phyloP scores from a whole-genome alignment of 345 rosid species.

The Euphorbia pulcherrima region DNA sequence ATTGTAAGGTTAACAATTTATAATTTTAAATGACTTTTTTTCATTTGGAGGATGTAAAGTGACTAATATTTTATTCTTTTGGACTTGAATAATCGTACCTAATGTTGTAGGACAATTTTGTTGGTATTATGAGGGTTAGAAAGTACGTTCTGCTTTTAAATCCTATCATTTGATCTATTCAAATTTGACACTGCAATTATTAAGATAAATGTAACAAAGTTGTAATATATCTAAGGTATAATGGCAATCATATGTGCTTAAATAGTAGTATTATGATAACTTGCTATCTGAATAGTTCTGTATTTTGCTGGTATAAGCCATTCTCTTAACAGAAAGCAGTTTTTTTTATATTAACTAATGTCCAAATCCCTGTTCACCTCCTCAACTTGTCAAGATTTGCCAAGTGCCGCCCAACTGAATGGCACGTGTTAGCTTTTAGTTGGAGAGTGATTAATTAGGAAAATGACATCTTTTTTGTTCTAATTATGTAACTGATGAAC shows the following conservation, averaged over 20 bases:
- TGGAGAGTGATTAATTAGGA: slow-evolving; percentile 37
- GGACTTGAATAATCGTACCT: background rate
- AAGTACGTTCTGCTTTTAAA: background rate
- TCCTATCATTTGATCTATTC: background rate
- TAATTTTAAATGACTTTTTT: too few relatives aligned
- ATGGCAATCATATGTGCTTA: background rate
- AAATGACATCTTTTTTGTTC: slow-evolving; percentile 38
- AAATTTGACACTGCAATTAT: background rate
- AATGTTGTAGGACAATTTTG: background rate
- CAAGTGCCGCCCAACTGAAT: too few relatives aligned
- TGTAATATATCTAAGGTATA: background rate
- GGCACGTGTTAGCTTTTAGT: too few relatives aligned
- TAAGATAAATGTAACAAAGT: background rate
- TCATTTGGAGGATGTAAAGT: too few relatives aligned
- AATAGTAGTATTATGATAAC: background rate
- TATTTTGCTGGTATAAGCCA: slow-evolving; percentile 1
- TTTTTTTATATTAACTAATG: background rate
- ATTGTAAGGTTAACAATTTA: too few relatives aligned
- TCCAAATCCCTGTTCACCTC: too few relatives aligned
- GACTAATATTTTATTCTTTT: too few relatives aligned
- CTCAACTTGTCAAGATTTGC: too few relatives aligned
- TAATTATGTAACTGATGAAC: slow-evolving; percentile 46
- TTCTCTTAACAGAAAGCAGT: background rate
- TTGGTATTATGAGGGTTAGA: background rate
- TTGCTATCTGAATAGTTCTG: background rate